phyloP scores from a whole-genome alignment of 129 eudicot genomes.

The Sambucus nigra region DNA sequence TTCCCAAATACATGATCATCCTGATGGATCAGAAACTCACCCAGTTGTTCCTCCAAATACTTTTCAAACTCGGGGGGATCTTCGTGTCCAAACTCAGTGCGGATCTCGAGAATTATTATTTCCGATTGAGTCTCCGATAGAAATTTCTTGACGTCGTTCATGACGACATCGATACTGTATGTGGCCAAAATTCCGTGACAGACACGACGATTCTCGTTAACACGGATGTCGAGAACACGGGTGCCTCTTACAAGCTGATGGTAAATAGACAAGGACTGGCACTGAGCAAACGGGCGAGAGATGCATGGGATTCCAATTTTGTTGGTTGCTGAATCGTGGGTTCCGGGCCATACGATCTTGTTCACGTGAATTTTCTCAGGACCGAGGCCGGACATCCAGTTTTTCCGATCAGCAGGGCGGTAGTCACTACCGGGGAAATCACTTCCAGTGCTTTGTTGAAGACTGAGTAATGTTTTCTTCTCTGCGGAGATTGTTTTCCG shows the following conservation, averaged over 20 bases:
- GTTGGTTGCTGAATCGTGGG: slow-evolving; percentile 92
- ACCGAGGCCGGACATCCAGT: slow-evolving; percentile 67
- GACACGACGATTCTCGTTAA: slow-evolving; percentile 69
- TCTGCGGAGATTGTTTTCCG: slow-evolving; percentile 42
- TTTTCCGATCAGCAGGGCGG: slow-evolving; percentile 61
- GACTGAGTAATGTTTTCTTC: slow-evolving; percentile 47
- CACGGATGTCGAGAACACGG: slow-evolving; percentile 71
- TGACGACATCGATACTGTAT: slow-evolving; percentile 59
- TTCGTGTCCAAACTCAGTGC: slow-evolving; percentile 77
- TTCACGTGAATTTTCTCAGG: slow-evolving; percentile 53
- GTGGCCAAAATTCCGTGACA: slow-evolving; percentile 76
- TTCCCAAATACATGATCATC: slow-evolving; percentile 70
- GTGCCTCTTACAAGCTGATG: slow-evolving; percentile 65
- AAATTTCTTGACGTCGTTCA: slow-evolving; percentile 62
- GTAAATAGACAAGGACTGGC: slow-evolving; percentile 77
- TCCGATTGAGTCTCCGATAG: slow-evolving; percentile 71
- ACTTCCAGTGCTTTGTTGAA: slow-evolving; percentile 39
- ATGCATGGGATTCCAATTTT: slow-evolving; percentile 68
- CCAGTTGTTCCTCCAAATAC: slow-evolving; percentile 61
- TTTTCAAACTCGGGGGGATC: slow-evolving; percentile 94
- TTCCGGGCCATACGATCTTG: slow-evolving; percentile 93
- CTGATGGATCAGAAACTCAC: slow-evolving; percentile 75
- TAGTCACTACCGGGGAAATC: slow-evolving; percentile 63
- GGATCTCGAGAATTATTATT: slow-evolving; percentile 75
- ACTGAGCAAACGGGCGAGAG: slow-evolving; percentile 82